Conservation (phyloP, 129 eudicot species). For the Escallonia herrerae region DNA sequence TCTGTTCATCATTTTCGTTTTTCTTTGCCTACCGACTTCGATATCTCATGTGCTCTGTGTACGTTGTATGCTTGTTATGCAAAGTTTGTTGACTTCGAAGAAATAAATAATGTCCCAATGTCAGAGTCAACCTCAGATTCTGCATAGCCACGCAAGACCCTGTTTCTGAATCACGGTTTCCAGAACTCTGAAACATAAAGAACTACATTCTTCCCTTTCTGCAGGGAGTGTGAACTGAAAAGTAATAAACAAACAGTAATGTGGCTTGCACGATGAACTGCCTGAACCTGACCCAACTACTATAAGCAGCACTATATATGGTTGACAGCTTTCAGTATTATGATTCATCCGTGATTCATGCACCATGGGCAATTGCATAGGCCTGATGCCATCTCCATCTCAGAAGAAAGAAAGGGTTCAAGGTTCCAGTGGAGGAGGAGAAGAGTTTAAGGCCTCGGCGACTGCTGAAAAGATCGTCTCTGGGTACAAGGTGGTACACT, state of each 20-base stretch:
- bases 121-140: constrained; percentile 3
- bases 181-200: not conserved
- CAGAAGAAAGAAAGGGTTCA: not conserved
- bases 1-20: too few relatives aligned
- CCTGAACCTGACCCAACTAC: not conserved
- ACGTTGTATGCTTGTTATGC: not conserved
- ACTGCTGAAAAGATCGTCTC: not conserved
- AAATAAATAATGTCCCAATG: too few relatives aligned
- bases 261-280: constrained; percentile 14
- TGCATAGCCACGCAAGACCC: not conserved
- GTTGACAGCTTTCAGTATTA: not conserved
- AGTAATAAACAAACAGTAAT: not conserved
- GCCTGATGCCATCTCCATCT: not conserved
- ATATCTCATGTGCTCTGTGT: not conserved
- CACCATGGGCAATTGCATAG: constrained; percentile 16
- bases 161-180: not conserved
- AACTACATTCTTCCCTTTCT: not conserved
- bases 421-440: not conserved
- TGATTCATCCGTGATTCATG: not conserved
- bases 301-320: not conserved
- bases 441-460: constrained; percentile 6
- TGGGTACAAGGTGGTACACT: not conserved
- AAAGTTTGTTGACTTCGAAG: not conserved
- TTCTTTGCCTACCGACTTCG: too few relatives aligned
- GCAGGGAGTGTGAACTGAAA: not conserved